Base-by-base conservation (phyloP, 1,284 basidiomycete species). In the Laetiporus sulphureus region DNA sequence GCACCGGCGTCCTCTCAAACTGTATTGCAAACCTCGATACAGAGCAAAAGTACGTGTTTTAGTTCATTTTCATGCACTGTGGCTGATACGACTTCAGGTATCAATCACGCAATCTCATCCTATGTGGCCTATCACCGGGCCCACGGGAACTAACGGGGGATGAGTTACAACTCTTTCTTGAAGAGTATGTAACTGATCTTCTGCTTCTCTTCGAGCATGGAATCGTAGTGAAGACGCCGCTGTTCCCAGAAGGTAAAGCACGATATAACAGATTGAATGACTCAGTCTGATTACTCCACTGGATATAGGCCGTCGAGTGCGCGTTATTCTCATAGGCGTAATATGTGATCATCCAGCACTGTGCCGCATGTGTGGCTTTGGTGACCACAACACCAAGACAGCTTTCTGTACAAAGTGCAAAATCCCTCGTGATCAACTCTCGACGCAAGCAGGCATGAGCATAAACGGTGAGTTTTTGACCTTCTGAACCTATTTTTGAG, bases 341-440 rank as follows among this genome's bases (percentile, higher is more conserved):
- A 48, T 53, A 19, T 59, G 58, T 27, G 61, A 61, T 40, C 59
- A 63, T 38, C 61, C 61, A 1, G 60, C 60, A 3, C 51, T 61
- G 45, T 56, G 54, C 43, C 59, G 57, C 36, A 33, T 62, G 7
- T 47, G 42, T 15, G 59, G 61, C 1, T 60, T 59, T 41, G 59
- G 51, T 1, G 58, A 60, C 33, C 51, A 59, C 21, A 33, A 27
- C 8, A 53, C 56, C 36, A 53, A 43, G 10, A 34, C 38, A 15
- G 35, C 36, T 5, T 57, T 57, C 8, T 61, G 60, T 44, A 40
- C 49, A 1, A 51, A 56, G 32, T 62, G 60, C 43, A 32, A 42
- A 5, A 51, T 57, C 1, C 18, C 40, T 6, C 50, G 46, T 3
- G 46, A 32, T 1, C 32, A 54, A 3, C 24, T 58, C 12, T 44